Evolutionary conservation across 148 eudicot species (phyloP).

Genomic region (Gaultheria prostrata): DNA sequence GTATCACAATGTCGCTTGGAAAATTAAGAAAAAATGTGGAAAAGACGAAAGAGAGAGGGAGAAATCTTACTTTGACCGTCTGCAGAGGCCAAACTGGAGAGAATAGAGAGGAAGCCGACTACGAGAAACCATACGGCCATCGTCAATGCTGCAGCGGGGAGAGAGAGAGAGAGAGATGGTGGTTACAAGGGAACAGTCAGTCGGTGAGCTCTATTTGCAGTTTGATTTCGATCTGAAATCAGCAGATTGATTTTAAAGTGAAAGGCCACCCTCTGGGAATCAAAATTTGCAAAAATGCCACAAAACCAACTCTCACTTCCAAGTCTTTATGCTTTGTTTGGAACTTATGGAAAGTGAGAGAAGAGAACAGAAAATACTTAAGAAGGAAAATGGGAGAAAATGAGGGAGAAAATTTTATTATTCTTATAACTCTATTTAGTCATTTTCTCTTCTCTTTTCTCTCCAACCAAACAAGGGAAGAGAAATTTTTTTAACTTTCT

Average conservation of each 20-base stretch:
- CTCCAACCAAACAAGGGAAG: too few relatives aligned
- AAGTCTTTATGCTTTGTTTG: too few relatives aligned
- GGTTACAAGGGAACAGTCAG: not conserved
- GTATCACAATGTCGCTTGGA: not conserved
- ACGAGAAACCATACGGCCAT: constrained; percentile 21
- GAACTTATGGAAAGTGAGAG: too few relatives aligned
- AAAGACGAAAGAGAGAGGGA: not conserved
- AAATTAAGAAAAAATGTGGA: not conserved
- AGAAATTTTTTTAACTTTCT: too few relatives aligned
- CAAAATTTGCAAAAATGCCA: constrained; percentile 6
- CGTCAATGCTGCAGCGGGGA: constrained; percentile 23
- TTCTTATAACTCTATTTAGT: too few relatives aligned
- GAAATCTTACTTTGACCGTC: constrained; percentile 42
- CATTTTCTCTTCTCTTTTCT: too few relatives aligned
- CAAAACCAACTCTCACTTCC: too few relatives aligned
- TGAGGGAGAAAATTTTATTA: too few relatives aligned
- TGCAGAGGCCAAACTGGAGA: constrained; percentile 45
- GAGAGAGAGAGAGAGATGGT: not conserved
- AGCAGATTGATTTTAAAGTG: too few relatives aligned
- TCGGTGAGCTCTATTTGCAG: not conserved
- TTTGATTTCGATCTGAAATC: not conserved
- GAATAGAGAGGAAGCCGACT: constrained; percentile 25
- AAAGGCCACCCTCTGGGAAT: not conserved
- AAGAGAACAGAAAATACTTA: too few relatives aligned
- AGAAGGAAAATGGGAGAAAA: too few relatives aligned